phyloP scores from a whole-genome alignment of 352 stramenopile genomes.

The Phytopythium aichiense region DNA sequence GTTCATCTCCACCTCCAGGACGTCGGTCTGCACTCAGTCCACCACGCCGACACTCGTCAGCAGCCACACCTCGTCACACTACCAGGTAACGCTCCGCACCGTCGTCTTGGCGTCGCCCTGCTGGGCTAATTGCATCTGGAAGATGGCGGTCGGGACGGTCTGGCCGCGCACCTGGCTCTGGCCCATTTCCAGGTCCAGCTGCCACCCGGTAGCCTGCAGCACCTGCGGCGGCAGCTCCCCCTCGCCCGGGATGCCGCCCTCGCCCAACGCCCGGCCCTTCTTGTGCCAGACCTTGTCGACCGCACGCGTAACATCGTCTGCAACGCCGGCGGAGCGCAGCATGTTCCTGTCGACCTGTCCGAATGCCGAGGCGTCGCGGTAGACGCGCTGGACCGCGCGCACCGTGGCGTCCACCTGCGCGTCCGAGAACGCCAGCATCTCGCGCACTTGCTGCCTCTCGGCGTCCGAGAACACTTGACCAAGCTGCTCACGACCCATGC shows the following conservation, averaged over 20 bases:
- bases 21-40: slow-evolving; percentile 29
- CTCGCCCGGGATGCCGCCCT: slow-evolving; percentile 8
- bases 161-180: slow-evolving; percentile 32
- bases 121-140: slow-evolving; percentile 39
- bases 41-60: neutral
- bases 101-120: neutral
- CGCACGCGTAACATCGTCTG: slow-evolving; percentile 19
- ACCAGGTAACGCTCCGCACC: neutral
- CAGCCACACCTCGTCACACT: neutral
- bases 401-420: slow-evolving; percentile 39
- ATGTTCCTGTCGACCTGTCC: slow-evolving; percentile 24
- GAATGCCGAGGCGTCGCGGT: slow-evolving; percentile 42
- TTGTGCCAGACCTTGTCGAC: slow-evolving; percentile 63
- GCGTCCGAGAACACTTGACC: slow-evolving; percentile 33
- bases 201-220: slow-evolving; percentile 42
- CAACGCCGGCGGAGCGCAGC: slow-evolving; percentile 20
- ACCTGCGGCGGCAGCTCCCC: slow-evolving; percentile 13
- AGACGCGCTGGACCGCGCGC: slow-evolving; percentile 22
- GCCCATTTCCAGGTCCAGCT: slow-evolving; percentile 52
- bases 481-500: slow-evolving; percentile 1
- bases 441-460: slow-evolving; percentile 42
- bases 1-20: slow-evolving; percentile 51
- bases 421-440: slow-evolving; percentile 37
- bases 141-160: slow-evolving; percentile 43
- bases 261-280: slow-evolving; percentile 23